A percentile compares a stretch with the other conserved stretches of the same genome.
Conservation (phyloP, 2,329 filamentous ascomycete genomes). For the Helicocarpus griseus region DNA sequence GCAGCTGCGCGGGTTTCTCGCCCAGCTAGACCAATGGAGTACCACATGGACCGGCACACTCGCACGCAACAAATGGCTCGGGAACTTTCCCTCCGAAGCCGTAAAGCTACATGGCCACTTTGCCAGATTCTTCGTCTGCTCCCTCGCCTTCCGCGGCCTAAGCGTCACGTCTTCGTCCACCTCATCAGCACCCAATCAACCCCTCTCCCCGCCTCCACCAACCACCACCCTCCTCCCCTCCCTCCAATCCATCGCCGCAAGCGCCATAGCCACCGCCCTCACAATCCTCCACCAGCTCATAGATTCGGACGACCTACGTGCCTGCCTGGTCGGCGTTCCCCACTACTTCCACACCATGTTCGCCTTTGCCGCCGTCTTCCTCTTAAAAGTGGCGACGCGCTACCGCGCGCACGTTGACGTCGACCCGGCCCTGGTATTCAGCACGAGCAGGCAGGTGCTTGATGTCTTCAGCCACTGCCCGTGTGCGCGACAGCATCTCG, state of each 20-base stretch:
- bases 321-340: conserved; percentile 30
- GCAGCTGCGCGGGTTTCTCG: conserved; percentile 18
- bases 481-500: conserved; percentile 23
- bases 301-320: conserved; percentile 27
- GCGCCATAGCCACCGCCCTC: conserved; percentile 24
- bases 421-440: conserved; percentile 17
- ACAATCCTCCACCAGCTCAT: conserved; percentile 31
- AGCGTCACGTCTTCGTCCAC: conserved; percentile 24
- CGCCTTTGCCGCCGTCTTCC: conserved; percentile 32
- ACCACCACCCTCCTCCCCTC: conserved; percentile 15
- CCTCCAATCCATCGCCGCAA: conserved; percentile 6
- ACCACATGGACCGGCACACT: conserved; percentile 12
- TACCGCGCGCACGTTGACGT: conserved; percentile 27
- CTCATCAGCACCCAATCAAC: conserved; percentile 17
- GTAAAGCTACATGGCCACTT: conserved; percentile 40
- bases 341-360: conserved; percentile 37
- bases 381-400: conserved; percentile 31
- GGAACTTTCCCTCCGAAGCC: conserved; percentile 39
- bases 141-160: conserved; percentile 38
- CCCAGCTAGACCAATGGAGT: conserved; percentile 22
- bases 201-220: not conserved
- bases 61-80: conserved; percentile 31
- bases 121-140: conserved; percentile 39
- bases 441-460: conserved; percentile 19
- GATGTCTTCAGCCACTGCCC: conserved; percentile 20